phyloP scores from a whole-genome alignment of 108 stramenopile genomes.

The Phaeodactylum tricornutum region DNA sequence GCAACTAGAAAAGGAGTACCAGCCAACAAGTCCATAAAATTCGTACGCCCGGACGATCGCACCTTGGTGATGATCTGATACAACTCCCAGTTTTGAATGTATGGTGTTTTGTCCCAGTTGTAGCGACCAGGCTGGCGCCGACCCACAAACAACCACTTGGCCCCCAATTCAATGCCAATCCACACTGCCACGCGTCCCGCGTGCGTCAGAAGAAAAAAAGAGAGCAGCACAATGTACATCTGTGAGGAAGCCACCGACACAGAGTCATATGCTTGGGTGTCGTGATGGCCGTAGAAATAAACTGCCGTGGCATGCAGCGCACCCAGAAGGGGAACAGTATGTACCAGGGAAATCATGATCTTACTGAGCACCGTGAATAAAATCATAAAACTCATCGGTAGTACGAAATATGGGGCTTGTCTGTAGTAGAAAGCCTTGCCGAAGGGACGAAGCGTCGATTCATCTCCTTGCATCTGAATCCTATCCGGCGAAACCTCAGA shows the following conservation, averaged over 20 bases:
- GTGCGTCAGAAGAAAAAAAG: conserved; percentile 16
- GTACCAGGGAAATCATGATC: conserved; percentile 16
- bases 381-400: conserved; percentile 24
- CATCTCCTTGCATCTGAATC: conserved; percentile 30
- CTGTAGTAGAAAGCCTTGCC: conserved; percentile 42
- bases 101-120: conserved; percentile 38
- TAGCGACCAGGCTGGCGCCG: conserved; percentile 27
- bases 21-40: conserved; percentile 23
- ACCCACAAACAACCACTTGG: conserved; percentile 48
- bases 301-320: conserved; percentile 22
- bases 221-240: conserved; percentile 16
- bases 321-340: conserved; percentile 30
- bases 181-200: conserved; percentile 14
- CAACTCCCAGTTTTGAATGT: conserved; percentile 47
- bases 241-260: conserved; percentile 1
- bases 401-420: conserved; percentile 45
- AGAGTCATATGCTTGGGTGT: conserved; percentile 15
- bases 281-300: conserved; percentile 30
- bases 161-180: conserved; percentile 29
- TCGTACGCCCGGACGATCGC: conserved; percentile 17
- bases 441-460: conserved; percentile 47
- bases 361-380: conserved; percentile 12
- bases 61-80: conserved; percentile 31
- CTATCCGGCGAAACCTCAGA: conserved; percentile 3
- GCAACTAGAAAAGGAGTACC: conserved; percentile 26